Evolutionary conservation across 192 early-diverging fungal species (phyloP).

Genomic region (Physocladia obscura): DNA sequence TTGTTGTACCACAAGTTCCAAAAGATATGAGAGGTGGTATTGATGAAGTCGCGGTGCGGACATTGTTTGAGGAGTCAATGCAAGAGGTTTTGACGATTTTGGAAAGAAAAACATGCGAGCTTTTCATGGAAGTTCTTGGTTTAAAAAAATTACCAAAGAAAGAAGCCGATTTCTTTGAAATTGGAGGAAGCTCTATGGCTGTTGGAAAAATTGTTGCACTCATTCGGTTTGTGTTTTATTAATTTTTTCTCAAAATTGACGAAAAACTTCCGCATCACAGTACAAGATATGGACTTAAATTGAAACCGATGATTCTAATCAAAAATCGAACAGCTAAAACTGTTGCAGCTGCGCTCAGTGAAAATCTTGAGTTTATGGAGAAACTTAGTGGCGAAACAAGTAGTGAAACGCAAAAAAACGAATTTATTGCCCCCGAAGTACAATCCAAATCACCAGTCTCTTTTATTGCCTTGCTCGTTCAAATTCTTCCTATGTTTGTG

Average conservation of each 20-base stretch:
- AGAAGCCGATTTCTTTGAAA: slow-evolving; percentile 43
- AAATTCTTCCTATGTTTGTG: background rate
- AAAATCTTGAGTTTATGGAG: background rate
- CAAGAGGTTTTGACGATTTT: background rate
- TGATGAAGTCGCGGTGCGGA: background rate
- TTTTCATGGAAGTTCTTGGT: slow-evolving; percentile 36
- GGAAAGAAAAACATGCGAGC: slow-evolving; percentile 4
- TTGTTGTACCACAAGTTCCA: background rate
- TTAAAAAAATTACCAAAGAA: slow-evolving; percentile 11
- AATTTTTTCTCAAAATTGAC: background rate
- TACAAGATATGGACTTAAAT: background rate
- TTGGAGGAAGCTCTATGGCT: slow-evolving; percentile 44
- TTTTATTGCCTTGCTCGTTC: background rate
- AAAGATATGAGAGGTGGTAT: background rate
- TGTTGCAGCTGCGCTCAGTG: background rate
- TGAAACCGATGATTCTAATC: slow-evolving; percentile 12
- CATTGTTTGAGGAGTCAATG: background rate
- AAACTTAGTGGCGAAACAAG: no score
- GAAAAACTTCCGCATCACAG: background rate
- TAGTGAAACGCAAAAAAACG: no score
- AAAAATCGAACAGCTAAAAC: background rate
- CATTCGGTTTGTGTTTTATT: slow-evolving; percentile 10
- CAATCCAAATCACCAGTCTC: slow-evolving; percentile 1
- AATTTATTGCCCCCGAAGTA: no score
- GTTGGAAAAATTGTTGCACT: slow-evolving; percentile 6